Base-by-base conservation (phyloP, 176 grass and related monocot genomes). In the Lolium rigidum region DNA sequence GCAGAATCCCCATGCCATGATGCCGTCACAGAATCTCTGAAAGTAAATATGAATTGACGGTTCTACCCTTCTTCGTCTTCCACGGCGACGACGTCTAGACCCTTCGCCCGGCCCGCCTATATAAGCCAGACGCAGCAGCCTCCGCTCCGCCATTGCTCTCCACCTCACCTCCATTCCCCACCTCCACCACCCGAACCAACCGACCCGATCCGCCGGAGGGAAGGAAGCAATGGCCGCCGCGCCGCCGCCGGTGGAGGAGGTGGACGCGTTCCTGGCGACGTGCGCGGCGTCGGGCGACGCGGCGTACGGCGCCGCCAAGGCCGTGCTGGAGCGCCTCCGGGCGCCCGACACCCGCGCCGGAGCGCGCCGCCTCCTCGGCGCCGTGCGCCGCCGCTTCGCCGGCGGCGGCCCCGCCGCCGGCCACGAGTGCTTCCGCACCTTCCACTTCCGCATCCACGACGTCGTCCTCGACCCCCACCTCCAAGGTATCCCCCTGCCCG, bases 361-460 rank as follows among this genome's bases (percentile, higher is more conserved):
- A 5, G 87, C 97, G 7, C 94, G 97, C 20, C 86, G 86, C 81
- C 91, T 98, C 70, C 92, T 98, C 21, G 88, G 92, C 70, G 88
- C 90, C 55, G 85, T 98, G 21, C 92, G 87, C 6, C 88, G 88
- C 17, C 86, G 94, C 43, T 99, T 96, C 82, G 86, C 78, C 6
- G 88, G 49, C 66, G 86, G 74, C 2, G 88, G 77, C 55, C 81
- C 79, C 39, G 83, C 86, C 11, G 77, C 82, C 3, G 86, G 70
- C 20, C 88, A 84, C 31, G 89, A 88, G 0, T 96, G 97, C 87
- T 99, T 99, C 88, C 87, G 83, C 37, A 90, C 85, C 80, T 96
- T 78, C 80, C 92, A 99, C 82, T 99, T 99, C 87, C 90, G 97
- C 70, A 96, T 99, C 94, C 97, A 92, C 84, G 88, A 94, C 84